Evolutionary conservation across 805 yeast species (phyloP).

Genomic region (Alloascoidea hylecoeti): DNA sequence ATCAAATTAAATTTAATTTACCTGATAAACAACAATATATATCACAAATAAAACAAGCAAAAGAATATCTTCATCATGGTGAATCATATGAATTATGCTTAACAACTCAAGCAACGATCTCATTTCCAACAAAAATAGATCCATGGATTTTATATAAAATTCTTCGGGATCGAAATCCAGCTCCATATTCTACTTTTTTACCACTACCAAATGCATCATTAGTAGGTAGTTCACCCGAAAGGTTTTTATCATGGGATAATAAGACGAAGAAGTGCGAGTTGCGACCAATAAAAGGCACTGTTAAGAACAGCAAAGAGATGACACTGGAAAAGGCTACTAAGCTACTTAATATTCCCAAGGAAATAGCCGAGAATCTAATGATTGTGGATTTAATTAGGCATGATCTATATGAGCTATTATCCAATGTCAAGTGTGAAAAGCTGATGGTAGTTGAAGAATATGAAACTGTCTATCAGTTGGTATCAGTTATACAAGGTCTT

Average conservation of each 20-base stretch:
- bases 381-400: constrained; percentile 92
- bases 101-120: constrained; percentile 58
- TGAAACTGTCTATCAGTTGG: constrained; percentile 80
- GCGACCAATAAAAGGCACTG: constrained; percentile 95
- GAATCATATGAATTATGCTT: constrained; percentile 91
- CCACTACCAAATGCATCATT: constrained; percentile 48
- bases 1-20: constrained; percentile 7
- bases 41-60: constrained; percentile 45
- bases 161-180: constrained; percentile 63
- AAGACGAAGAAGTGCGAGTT: constrained; percentile 42
- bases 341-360: constrained; percentile 74
- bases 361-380: constrained; percentile 92
- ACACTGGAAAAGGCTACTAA: constrained; percentile 42
- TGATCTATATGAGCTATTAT: constrained; percentile 60
- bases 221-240: constrained; percentile 87
- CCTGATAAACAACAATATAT: constrained; percentile 45
- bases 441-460: constrained; percentile 91
- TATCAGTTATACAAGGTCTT: constrained; percentile 71
- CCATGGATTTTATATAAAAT: constrained; percentile 78
- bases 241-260: constrained; percentile 72
- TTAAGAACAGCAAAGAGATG: constrained; percentile 45
- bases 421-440: constrained; percentile 54
- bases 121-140: constrained; percentile 29
- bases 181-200: constrained; percentile 82
- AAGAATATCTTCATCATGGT: constrained; percentile 55